Evolutionary conservation across 2,329 filamentous ascomycete species (phyloP).

Genomic region (Cytospora schulzeri): DNA sequence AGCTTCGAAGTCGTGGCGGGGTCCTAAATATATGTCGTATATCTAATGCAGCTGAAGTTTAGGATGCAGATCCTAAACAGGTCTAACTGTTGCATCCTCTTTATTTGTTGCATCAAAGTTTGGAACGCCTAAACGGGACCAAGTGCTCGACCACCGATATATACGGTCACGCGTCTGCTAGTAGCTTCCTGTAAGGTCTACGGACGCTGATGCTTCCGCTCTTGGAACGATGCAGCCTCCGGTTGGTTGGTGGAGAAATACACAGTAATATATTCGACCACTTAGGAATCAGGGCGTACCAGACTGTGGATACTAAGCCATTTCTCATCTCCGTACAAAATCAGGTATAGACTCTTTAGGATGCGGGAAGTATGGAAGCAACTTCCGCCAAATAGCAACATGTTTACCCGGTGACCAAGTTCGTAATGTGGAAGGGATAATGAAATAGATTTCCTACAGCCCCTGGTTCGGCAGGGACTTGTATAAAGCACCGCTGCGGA

Average conservation of each 20-base stretch:
- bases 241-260: constrained; percentile 28
- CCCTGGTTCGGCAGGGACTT: neutral
- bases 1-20: neutral
- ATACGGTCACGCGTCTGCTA: neutral
- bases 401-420: neutral
- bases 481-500: neutral
- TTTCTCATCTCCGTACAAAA: constrained; percentile 12
- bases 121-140: neutral
- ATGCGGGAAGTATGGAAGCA: constrained; percentile 2
- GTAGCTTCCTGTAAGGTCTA: neutral
- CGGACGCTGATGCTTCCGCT: neutral
- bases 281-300: too few relatives aligned
- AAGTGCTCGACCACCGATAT: neutral
- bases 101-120: too few relatives aligned
- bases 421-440: neutral
- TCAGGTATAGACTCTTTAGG: constrained; percentile 7
- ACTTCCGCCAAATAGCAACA: neutral
- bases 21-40: too few relatives aligned
- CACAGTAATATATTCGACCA: neutral
- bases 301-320: neutral
- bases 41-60: neutral
- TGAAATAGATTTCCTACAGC: too few relatives aligned
- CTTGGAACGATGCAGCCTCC: neutral
- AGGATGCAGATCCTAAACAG: neutral
- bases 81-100: neutral